Base-by-base conservation (phyloP, 352 stramenopile species). In the Phytophthora pini region DNA sequence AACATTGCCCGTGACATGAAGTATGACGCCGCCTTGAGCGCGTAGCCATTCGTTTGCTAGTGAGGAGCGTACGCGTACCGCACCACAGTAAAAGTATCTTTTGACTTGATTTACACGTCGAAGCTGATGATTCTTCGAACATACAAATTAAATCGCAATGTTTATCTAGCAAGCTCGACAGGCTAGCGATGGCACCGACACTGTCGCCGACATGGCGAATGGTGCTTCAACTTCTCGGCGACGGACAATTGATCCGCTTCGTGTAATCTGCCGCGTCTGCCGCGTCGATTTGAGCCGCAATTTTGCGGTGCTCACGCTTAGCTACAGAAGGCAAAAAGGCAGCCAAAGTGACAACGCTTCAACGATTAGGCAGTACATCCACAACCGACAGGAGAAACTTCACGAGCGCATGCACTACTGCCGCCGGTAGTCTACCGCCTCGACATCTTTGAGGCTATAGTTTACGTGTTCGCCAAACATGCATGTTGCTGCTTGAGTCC, bases 1-100 rank as follows among this genome's bases (percentile, higher is more conserved):
- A 73, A 64, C 54, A 77, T 77, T 48, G 52, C 64, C 5, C 54
- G 64, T 2, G 48, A 15, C 24, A 52, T 65, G 44, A 56, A 46
- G 13, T 76, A 54, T 41, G 52, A 73, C 41, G 10, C 31, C 32
- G 32, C 34, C 17, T 31, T 26, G 46, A 61, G 50, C 24, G 40
- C 50, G 48, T 60, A 66, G 58, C 57, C 57, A 64, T 62, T 45
- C 29, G n/a, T 63, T 7, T 36, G 31, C 10, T n/a, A 56, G 56
- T 52, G 46, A 50, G 38, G 44, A 2, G 29, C 20, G 36, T 36
- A 34, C 26, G 4, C 24, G 22, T 52, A 38, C 32, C 22, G 38
- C 29, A 46, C 47, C 27, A 17, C n/a, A 43, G 31, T 45, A 50
- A 56, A 65, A 52, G 41, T 61, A 67, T 67, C 40, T 60, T 65